Evolutionary conservation across 768 basidiomycete species (phyloP).

Genomic region (Holtermannia corniformis): DNA sequence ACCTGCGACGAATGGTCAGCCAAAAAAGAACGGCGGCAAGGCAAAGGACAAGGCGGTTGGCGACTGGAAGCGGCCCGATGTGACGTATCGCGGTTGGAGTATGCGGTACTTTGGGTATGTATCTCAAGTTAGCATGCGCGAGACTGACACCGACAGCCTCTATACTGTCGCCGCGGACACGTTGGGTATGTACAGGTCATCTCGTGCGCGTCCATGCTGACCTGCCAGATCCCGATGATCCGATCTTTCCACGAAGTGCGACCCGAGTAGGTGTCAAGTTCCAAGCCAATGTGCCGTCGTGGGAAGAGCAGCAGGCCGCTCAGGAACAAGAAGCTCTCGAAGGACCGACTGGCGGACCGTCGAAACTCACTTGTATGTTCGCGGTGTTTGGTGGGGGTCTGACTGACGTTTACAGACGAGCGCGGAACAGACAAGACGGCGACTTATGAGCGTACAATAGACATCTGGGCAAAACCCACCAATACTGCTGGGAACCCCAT

Average conservation of each 20-base stretch:
- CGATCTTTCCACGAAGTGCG: conserved; percentile 87
- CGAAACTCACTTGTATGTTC: conserved; percentile 24
- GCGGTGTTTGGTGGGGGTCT: not conserved
- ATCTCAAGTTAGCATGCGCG: not conserved
- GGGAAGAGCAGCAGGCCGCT: conserved; percentile 36
- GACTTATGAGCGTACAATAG: conserved; percentile 27
- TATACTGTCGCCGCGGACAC: conserved; percentile 89
- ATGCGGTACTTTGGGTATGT: conserved; percentile 95
- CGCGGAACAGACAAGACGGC: conserved; percentile 30
- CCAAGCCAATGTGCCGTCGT: conserved; percentile 55
- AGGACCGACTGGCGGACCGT: conserved; percentile 28
- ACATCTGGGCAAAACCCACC: conserved; percentile 20
- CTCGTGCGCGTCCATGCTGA: too few species aligned
- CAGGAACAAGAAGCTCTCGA: conserved; percentile 9
- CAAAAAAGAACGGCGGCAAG: conserved; percentile 59
- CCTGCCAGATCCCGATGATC: conserved; percentile 77
- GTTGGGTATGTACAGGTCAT: conserved; percentile 67
- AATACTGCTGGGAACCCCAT: too few species aligned
- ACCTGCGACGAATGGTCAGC: conserved; percentile 42
- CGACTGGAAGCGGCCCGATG: conserved; percentile 26
- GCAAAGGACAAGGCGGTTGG: conserved; percentile 73
- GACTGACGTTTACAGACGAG: conserved; percentile 13
- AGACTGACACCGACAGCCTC: conserved; percentile 48
- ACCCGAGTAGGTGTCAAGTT: conserved; percentile 83
- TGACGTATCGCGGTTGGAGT: conserved; percentile 39